These are phyloP conservation scores for Globisporangium iwayamae DNA, from an alignment of 352 stramenopile species.

Conservation along the genomic window DNA sequence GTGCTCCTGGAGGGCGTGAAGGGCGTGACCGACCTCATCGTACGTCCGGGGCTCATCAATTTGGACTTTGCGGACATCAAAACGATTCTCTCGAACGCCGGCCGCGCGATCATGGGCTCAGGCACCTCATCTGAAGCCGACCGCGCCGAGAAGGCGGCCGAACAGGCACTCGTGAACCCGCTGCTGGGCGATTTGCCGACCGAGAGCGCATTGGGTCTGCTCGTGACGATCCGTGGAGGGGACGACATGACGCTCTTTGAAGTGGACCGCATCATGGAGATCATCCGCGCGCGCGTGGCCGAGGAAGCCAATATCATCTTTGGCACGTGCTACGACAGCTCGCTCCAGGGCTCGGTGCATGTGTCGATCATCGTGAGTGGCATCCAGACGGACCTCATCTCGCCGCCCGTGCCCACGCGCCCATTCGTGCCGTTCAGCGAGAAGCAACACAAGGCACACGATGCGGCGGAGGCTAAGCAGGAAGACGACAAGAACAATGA, in stretches of 20 bases:
- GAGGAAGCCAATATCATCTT: constrained; percentile 90
- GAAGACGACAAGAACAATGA: constrained; percentile 5
- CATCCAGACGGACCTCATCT: constrained; percentile 85
- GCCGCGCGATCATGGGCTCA: constrained; percentile 95
- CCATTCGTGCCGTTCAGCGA: constrained; percentile 46
- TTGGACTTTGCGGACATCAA: constrained; percentile 97
- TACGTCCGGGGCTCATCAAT: constrained; percentile 96
- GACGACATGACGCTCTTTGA: constrained; percentile 93
- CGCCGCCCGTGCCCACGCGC: constrained; percentile 55
- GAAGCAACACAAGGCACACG: constrained; percentile 18
- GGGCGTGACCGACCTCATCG: constrained; percentile 95
- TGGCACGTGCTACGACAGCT: constrained; percentile 84
- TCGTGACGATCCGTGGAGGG: constrained; percentile 95
- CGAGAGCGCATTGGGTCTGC: constrained; percentile 88
- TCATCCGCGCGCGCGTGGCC: constrained; percentile 72
- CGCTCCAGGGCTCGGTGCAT: constrained; percentile 74
- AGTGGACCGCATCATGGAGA: constrained; percentile 87
- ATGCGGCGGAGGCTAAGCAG: constrained; percentile 11
- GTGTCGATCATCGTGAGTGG: constrained; percentile 88
- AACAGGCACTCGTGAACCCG: constrained; percentile 94
- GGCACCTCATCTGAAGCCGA: constrained; percentile 69
- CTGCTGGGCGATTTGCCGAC: constrained; percentile 93
- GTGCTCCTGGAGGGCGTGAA: constrained; percentile 95
- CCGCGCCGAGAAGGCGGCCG: constrained; percentile 87
- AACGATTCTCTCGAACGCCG: constrained; percentile 92